phyloP scores from a whole-genome alignment of 169 alveolate genomes.

The Plasmodium reichenowi region DNA sequence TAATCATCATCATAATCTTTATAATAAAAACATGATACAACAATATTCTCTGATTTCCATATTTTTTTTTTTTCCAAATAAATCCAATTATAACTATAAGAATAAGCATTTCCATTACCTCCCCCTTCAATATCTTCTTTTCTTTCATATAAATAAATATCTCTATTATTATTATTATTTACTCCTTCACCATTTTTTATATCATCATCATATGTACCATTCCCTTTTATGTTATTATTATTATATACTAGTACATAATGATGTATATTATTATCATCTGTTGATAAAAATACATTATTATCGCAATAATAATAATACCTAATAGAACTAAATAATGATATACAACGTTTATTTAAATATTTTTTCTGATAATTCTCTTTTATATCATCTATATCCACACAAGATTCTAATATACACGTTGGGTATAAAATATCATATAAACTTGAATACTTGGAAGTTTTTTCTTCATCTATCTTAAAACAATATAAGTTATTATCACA shows the following conservation, averaged over 20 bases:
- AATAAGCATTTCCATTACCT: conserved; percentile 14
- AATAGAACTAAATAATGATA: conserved; percentile 59
- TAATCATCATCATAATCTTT: background rate
- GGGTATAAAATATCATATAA: conserved; percentile 27
- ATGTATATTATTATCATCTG: conserved; percentile 65
- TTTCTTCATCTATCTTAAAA: conserved; percentile 29
- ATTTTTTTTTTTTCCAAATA: conserved; percentile 26
- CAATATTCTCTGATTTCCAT: conserved; percentile 54
- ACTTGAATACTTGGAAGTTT: background rate
- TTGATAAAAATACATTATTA: conserved; percentile 43
- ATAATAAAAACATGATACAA: conserved; percentile 49
- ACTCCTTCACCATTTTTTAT: background rate
- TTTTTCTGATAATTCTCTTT: conserved; percentile 52
- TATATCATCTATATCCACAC: conserved; percentile 61
- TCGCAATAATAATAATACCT: conserved; percentile 18
- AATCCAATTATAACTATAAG: conserved; percentile 67
- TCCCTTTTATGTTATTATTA: background rate
- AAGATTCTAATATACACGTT: conserved; percentile 58
- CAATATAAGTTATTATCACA: conserved; percentile 35
- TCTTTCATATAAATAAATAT: conserved; percentile 55
- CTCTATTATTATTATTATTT: conserved; percentile 13
- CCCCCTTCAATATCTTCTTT: conserved; percentile 25
- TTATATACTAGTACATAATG: conserved; percentile 35
- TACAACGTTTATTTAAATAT: conserved; percentile 44
- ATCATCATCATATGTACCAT: background rate